Base-by-base conservation (phyloP, 139 green algal species). In the Tetraselmis striata region DNA sequence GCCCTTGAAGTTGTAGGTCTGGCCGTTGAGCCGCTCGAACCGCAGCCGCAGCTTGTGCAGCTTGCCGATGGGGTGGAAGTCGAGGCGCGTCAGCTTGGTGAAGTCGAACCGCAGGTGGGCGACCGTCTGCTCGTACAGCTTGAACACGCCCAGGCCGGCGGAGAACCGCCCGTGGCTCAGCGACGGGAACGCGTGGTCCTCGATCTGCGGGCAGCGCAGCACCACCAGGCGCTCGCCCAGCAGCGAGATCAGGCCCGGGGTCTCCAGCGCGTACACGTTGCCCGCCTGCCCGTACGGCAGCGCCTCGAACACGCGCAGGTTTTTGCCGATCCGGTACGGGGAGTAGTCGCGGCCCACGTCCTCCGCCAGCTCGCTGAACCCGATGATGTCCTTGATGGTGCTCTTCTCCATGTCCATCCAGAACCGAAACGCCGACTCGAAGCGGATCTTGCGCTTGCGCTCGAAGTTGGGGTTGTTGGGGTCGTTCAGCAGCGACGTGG, bases 121-220 rank as follows among this genome's bases (percentile, higher is more conserved):
- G 31, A 84, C n/a, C 5, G 77, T 76, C 75, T 77, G 25, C 31
- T 27, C 29, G 23, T 28, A 22, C 45, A 85, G 77, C 82, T 85
- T 85, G 82, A 85, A 84, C 23, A 84, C 76, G 30, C 81, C 81
- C 26, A 84, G 30, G 75, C 81, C 81, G n/a, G 81, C 32, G 1
- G 31, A 80, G 31, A 59, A 77, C 1, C 1, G 2, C 1, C 32
- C 27, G 77, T 79, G 79, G 29, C 23, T 67, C 2, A 29, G 1
- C 45, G 28, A 76, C 27, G 45, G 31, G 28, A 2, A 29, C 1
- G 81, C 28, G 77, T 85, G 82, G 1, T 78, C 27, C 77, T 85
- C 82, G 45, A 85, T 81, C 77, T 85, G 45, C 26, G 76, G 76
- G 82, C 82, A 85, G 28, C 82, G 76, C 32, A 85, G 77, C 2